A percentile compares a stretch with the other conserved stretches of the same genome.
phyloP scores from a whole-genome alignment of 1,284 basidiomycete species.

The Paramarasmius palmivorus region DNA sequence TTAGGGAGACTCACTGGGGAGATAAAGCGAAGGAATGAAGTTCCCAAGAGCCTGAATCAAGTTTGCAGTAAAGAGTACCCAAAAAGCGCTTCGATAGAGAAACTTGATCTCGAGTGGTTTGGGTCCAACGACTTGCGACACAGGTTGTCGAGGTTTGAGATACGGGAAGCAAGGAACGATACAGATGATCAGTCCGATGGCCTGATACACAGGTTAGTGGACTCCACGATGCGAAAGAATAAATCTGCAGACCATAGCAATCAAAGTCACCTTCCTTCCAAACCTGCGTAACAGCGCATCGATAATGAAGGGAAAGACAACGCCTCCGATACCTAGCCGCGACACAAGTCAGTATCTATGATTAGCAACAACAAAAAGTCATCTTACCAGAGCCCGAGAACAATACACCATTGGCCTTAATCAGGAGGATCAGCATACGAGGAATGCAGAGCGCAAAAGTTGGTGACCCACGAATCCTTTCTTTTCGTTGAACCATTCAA shows the following conservation, averaged over 20 bases:
- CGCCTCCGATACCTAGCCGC: conserved; percentile 9
- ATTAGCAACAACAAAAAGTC: background rate
- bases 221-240: background rate
- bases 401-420: conserved; percentile 8
- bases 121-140: conserved; percentile 10
- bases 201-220: conserved; percentile 1
- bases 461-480: conserved; percentile 2
- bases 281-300: conserved; percentile 8
- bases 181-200: conserved; percentile 5
- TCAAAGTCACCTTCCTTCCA: conserved; percentile 10
- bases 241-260: conserved; percentile 8
- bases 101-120: conserved; percentile 10
- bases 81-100: conserved; percentile 7
- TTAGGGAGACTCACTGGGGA: conserved; percentile 9
- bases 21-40: conserved; percentile 15
- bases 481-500: conserved; percentile 7
- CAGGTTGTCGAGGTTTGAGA: conserved; percentile 13
- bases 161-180: conserved; percentile 11
- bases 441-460: background rate
- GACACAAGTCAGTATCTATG: background rate
- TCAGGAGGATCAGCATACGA: background rate
- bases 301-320: conserved; percentile 10
- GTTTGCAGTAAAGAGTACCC: conserved; percentile 13
- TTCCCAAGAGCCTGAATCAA: conserved; percentile 14
- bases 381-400: conserved; percentile 2